Base-by-base conservation (phyloP, 2,329 filamentous ascomycete genomes). In the Paraphaeosphaeria sporulosa region DNA sequence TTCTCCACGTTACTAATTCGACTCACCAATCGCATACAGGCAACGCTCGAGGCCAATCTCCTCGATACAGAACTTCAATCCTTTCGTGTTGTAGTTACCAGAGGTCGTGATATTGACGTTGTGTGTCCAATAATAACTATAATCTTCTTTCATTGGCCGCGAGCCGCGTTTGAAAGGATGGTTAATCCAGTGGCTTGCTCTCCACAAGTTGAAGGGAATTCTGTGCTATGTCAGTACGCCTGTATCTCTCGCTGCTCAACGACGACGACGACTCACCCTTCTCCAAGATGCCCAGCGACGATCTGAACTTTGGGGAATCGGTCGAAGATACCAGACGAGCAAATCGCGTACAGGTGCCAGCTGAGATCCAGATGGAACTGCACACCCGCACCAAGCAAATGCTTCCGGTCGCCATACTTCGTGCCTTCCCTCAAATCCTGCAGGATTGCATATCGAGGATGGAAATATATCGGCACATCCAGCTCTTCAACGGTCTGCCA, bases 271-370 rank as follows among this genome's bases (percentile, higher is more conserved):
- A 43, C 64, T 68, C 34, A 72, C 70, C 59, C 77, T 68, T 82
- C 80, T 8, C 81, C 81, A 10, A 83, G 62, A 67, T 82, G 79
- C 2, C 81, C 80, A 12, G 72, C 76, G 2, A 82, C 75, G 27
- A 82, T 68, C 64, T 82, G 78, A 23, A 81, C 71, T 4, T 68
- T 65, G 0, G 81, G 80, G 55, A 73, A 82, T 15, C 73, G 67
- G 66, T 82, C 80, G 51, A 83, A 78, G 0, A 82, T 68, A 0
- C 81, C 80, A 15, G 76, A 77, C 1, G 79, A 81, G 58, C 74
- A 78, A n/a, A 83, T 61, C 0, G 79, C 79, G 63, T 82, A 81
- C n/a, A 83, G 52, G 63, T 83, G 81, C 69, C 79, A 80, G 63
- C 77, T 80, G 38, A 82, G 60, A 61, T 82, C 80, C 17, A 82